phyloP scores from a whole-genome alignment of 768 basidiomycete species.

The Lentinula raphanica region DNA sequence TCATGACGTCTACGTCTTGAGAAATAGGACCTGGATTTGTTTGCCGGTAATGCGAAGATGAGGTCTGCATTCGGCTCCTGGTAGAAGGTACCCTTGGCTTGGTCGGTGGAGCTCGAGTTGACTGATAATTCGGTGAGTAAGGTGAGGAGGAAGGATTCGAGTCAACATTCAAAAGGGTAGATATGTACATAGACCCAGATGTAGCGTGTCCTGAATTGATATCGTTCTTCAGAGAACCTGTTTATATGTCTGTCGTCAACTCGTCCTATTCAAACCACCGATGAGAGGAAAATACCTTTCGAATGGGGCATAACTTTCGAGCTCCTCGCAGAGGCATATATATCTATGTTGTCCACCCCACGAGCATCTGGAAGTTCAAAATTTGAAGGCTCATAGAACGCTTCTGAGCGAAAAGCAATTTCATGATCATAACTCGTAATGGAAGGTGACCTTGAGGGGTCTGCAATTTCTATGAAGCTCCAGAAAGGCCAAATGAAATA shows the following conservation, averaged over 20 bases:
- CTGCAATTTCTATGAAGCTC: neutral
- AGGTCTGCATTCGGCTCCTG: neutral
- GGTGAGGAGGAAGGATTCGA: neutral
- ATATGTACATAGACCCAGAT: neutral
- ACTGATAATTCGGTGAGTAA: neutral
- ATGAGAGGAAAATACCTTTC: neutral
- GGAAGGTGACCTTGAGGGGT: neutral
- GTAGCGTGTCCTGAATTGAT: neutral
- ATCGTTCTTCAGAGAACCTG: neutral
- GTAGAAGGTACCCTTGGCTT: neutral
- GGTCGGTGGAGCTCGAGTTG: neutral
- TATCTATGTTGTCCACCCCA: neutral
- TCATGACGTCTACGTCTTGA: neutral
- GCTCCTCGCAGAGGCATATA: neutral
- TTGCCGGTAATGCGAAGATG: neutral
- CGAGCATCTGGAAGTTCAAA: too few species aligned
- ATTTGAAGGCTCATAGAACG: neutral
- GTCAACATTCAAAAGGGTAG: neutral
- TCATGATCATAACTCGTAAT: neutral
- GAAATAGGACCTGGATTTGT: neutral
- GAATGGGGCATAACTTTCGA: neutral
- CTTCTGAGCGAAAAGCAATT: neutral
- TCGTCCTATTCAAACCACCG: neutral
- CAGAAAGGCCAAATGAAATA: neutral
- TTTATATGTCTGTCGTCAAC: neutral